These are phyloP conservation scores for Tricholoma sp. DNA, from an alignment of 768 basidiomycete species.

Conservation along the genomic window DNA sequence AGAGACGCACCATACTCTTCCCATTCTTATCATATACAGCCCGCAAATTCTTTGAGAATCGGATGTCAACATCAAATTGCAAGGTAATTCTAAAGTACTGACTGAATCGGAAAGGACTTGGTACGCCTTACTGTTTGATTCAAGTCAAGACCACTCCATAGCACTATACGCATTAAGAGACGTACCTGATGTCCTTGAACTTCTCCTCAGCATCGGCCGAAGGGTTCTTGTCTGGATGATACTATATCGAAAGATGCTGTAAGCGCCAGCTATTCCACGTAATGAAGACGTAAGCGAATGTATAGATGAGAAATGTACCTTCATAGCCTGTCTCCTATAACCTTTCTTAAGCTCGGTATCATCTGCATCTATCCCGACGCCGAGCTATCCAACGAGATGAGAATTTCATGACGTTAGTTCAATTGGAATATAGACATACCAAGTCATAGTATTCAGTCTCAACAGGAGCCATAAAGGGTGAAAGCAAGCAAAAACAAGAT, in stretches of 20 bases:
- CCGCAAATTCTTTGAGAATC: constrained; percentile 58
- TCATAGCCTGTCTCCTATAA: constrained; percentile 91
- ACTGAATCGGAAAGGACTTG: constrained; percentile 86
- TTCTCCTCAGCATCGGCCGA: constrained; percentile 91
- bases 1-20: constrained; percentile 66
- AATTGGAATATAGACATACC: constrained; percentile 35
- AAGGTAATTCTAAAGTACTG: constrained; percentile 20
- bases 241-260: constrained; percentile 37
- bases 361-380: constrained; percentile 64
- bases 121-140: constrained; percentile 75
- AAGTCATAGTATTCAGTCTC: constrained; percentile 89
- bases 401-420: not conserved
- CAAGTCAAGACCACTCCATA: not conserved
- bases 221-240: constrained; percentile 93
- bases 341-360: constrained; percentile 90
- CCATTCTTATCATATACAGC: constrained; percentile 95
- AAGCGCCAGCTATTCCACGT: not conserved
- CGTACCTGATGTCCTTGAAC: constrained; percentile 93
- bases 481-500: constrained; percentile 3
- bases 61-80: constrained; percentile 2
- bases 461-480: constrained; percentile 64
- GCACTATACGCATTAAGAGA: not conserved
- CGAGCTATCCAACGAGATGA: constrained; percentile 43
- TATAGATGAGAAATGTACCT: constrained; percentile 41
- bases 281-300: not conserved